A percentile compares a stretch with the other conserved stretches of the same genome.
phyloP scores from a whole-genome alignment of 1,284 basidiomycete species.

The Peniophora sp. region DNA sequence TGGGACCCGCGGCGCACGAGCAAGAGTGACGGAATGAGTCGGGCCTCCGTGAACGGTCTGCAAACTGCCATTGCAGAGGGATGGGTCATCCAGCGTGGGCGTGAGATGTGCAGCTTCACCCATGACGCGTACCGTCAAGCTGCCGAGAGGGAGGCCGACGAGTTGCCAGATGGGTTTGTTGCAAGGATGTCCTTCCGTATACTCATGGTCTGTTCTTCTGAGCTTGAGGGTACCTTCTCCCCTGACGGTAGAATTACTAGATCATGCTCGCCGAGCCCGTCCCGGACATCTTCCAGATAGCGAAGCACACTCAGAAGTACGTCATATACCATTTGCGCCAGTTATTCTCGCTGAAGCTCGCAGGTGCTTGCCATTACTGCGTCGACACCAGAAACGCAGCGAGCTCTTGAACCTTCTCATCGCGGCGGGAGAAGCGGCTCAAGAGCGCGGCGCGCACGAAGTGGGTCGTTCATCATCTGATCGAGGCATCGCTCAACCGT shows the following conservation, averaged over 20 bases:
- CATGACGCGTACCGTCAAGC: slow-evolving; percentile 69
- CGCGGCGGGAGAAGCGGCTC: slow-evolving; percentile 61
- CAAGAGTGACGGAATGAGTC: slow-evolving; percentile 26
- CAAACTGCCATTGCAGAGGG: slow-evolving; percentile 61
- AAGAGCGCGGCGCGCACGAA: slow-evolving; percentile 64
- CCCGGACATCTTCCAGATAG: slow-evolving; percentile 55
- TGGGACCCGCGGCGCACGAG: background rate
- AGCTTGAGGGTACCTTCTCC: background rate
- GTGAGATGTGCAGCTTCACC: slow-evolving; percentile 68
- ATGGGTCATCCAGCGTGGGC: slow-evolving; percentile 60
- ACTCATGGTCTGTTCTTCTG: slow-evolving; percentile 23
- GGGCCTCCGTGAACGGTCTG: slow-evolving; percentile 57
- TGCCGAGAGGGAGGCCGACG: slow-evolving; percentile 48
- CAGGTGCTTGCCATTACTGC: slow-evolving; percentile 54
- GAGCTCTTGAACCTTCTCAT: slow-evolving; percentile 52
- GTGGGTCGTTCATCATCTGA: slow-evolving; percentile 21
- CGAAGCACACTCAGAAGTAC: slow-evolving; percentile 58
- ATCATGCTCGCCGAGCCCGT: slow-evolving; percentile 59
- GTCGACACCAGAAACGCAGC: slow-evolving; percentile 50
- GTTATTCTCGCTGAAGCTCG: background rate
- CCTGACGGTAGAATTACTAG: slow-evolving; percentile 26
- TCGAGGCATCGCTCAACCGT: background rate
- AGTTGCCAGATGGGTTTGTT: slow-evolving; percentile 38
- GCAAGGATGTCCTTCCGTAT: slow-evolving; percentile 60
- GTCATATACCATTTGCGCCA: slow-evolving; percentile 5